phyloP scores from a whole-genome alignment of 2,329 filamentous ascomycete genomes.

The Cordyceps cateniannulata region DNA sequence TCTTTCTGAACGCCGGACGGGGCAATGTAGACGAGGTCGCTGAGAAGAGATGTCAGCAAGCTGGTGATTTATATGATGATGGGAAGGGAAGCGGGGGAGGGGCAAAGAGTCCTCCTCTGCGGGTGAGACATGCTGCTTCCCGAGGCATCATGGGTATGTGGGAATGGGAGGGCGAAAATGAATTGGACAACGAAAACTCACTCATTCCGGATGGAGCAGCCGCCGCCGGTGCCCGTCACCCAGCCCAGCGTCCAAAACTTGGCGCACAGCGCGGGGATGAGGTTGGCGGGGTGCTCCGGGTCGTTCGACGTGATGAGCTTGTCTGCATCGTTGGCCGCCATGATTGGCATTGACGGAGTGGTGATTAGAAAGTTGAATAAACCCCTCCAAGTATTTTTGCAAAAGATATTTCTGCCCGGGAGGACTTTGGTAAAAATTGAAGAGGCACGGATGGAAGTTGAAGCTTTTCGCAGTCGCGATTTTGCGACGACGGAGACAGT shows the following conservation, averaged over 20 bases:
- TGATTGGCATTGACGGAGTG: background rate
- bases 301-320: slow-evolving; percentile 57
- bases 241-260: slow-evolving; percentile 95
- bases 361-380: background rate
- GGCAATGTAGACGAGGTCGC: slow-evolving; percentile 87
- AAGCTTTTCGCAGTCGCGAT: no score
- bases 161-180: background rate
- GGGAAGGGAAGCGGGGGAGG: background rate
- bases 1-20: slow-evolving; percentile 98
- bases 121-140: no score
- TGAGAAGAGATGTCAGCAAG: slow-evolving; percentile 26
- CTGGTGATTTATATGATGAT: background rate
- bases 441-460: no score
- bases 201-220: slow-evolving; percentile 67
- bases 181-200: slow-evolving; percentile 31
- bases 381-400: no score
- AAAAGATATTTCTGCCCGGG: no score
- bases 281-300: slow-evolving; percentile 84
- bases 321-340: slow-evolving; percentile 26
- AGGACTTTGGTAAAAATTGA: no score
- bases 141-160: no score
- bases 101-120: no score
- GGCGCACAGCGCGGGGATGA: slow-evolving; percentile 87
- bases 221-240: slow-evolving; percentile 83
- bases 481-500: no score